Evolutionary conservation across 2,329 filamentous ascomycete species (phyloP), one percentile per base, ranked within the genome.

Genomic region (Xylariales sp.): DNA sequence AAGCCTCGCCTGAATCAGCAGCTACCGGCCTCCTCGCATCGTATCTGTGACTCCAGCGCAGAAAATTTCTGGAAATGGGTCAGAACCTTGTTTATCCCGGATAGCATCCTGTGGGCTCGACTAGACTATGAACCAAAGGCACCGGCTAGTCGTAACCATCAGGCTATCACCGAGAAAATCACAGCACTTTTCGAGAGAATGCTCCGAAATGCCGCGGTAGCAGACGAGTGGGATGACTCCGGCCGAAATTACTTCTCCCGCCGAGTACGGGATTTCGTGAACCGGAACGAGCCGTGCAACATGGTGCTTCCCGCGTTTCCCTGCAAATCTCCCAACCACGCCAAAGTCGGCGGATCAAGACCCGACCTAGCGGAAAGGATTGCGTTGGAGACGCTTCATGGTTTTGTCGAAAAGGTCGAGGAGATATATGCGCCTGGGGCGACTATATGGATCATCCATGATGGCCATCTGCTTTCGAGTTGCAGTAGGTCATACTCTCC

Each of bases 381-480:
- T 5, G 78, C 80, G 1, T 60, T 81, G 49, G 69, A 74, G 8
- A 71, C 73, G 12, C 71, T 81, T 10, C 68, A 78, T 52, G 52
- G 30, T 5, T 80, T 81, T 43, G 57, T 78, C 2, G 68, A 71
- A 34, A 68, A 62, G 12, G 62, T 80, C n/a, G 73, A 77, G 53
- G 61, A 73, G 23, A 58, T 80, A 1, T 81, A 81, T 34, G 16
- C 57, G 5, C 77, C 76, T 0, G 79, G 80, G 2, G 79, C 75
- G 30, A 77, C 74, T 56, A 54, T 81, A n/a, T 78, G 73, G 73
- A 76, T 82, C 60, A 76, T 81, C 32, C 80, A 78, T 49, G 80
- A 81, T n/a, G 80, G 80, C 4, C 80, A 81, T 65, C 79, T 81
- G 6, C 81, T 81, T 39, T 78, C 78, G 28, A 80, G 83, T 68